Conservation (phyloP, 1,284 basidiomycete species). For the Microbotryum violaceum region DNA sequence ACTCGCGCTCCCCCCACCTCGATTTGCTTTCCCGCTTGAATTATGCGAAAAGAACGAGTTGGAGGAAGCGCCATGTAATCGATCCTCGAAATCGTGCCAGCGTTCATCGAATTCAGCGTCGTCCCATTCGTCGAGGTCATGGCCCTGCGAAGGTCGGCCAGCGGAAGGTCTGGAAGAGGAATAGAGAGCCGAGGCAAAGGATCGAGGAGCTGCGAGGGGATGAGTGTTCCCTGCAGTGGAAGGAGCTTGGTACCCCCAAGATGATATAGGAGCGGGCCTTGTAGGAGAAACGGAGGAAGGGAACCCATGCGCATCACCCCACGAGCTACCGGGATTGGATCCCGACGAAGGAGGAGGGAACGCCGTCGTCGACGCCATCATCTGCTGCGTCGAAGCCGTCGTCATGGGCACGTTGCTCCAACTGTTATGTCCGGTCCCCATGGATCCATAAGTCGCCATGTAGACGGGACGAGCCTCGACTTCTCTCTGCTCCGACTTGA, state of each 20-base stretch:
- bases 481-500: slow-evolving; percentile 53
- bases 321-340: neutral
- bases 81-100: slow-evolving; percentile 27
- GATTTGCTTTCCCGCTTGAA: neutral
- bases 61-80: neutral
- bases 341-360: slow-evolving; percentile 19
- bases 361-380: slow-evolving; percentile 13
- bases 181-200: slow-evolving; percentile 25
- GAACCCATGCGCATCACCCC: neutral
- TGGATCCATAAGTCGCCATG: slow-evolving; percentile 4
- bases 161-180: slow-evolving; percentile 1
- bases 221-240: neutral
- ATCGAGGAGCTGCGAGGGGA: slow-evolving; percentile 8
- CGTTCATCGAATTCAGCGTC: slow-evolving; percentile 21
- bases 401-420: neutral
- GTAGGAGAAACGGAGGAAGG: neutral
- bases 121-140: slow-evolving; percentile 2
- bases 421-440: neutral
- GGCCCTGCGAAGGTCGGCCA: no score
- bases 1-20: neutral
- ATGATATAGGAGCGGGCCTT: neutral
- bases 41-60: no score
- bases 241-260: neutral
- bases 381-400: slow-evolving; percentile 1
- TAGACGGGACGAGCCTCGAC: slow-evolving; percentile 43